A percentile compares a stretch with the other conserved stretches of the same genome.
Conservation (phyloP, 441 rosid genomes). For the Eutrema salsugineum region DNA sequence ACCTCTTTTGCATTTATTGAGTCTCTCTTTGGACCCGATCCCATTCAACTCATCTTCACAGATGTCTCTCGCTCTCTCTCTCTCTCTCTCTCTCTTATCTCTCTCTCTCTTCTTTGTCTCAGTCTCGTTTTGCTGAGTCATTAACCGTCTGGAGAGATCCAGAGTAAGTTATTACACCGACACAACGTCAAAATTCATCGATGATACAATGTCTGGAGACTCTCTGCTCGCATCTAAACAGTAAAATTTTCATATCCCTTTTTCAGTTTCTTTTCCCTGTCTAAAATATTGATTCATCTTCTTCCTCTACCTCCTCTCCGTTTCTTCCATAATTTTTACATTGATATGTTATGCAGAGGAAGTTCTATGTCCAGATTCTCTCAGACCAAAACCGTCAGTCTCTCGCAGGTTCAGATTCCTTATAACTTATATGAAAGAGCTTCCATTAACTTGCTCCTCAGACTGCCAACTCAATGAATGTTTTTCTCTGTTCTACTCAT, state of each 20-base stretch:
- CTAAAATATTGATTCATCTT: background rate
- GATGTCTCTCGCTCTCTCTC: conserved; percentile 29
- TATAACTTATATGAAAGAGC: background rate
- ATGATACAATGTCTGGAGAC: conserved; percentile 41
- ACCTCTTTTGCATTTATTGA: conserved; percentile 32
- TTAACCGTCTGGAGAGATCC: conserved; percentile 25
- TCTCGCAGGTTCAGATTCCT: conserved; percentile 4
- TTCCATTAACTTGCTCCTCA: conserved; percentile 18
- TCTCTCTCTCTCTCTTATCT: conserved; percentile 4
- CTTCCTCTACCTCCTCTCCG: conserved; percentile 1
- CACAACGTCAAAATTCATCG: conserved; percentile 30
- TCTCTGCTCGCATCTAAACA: conserved; percentile 40
- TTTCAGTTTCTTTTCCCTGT: conserved; percentile 2
- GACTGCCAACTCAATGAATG: conserved; percentile 2
- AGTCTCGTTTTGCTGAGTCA: conserved; percentile 25
- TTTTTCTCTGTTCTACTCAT: background rate
- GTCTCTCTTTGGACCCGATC: conserved; percentile 31
- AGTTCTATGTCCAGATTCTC: conserved; percentile 32
- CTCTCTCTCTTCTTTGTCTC: background rate
- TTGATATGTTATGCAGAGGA: conserved; percentile 34
- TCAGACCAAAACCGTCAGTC: conserved; percentile 23
- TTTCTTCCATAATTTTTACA: conserved; percentile 11
- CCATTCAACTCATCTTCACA: conserved; percentile 31
- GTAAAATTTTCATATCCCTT: conserved; percentile 29
- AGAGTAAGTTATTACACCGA: conserved; percentile 31